A percentile compares a stretch with the other conserved stretches of the same genome.
Evolutionary conservation across 768 basidiomycete species (phyloP).

Genomic region (Albatrellus ellisii): DNA sequence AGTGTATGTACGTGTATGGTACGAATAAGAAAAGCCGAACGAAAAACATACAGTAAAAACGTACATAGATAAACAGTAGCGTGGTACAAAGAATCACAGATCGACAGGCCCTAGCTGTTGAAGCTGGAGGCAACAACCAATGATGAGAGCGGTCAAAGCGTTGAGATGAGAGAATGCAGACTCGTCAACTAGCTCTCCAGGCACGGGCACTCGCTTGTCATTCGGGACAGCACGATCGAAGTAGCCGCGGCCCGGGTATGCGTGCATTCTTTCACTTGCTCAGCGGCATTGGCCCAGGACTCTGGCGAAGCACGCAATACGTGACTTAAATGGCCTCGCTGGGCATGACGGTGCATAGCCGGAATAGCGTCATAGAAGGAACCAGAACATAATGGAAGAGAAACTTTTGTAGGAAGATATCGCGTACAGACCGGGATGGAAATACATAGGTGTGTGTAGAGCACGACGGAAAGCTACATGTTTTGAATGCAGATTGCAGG

Average conservation of each 20-base stretch:
- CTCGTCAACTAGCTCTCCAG: slow-evolving; percentile 34
- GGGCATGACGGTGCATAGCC: neutral
- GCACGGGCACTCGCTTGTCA: slow-evolving; percentile 49
- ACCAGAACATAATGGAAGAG: too few relatives aligned
- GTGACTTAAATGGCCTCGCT: too few relatives aligned
- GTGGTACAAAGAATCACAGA: slow-evolving; percentile 77
- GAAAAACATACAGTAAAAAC: too few relatives aligned
- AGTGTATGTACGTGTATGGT: too few relatives aligned
- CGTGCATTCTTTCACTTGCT: slow-evolving; percentile 43
- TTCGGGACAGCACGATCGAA: slow-evolving; percentile 43
- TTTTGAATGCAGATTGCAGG: too few relatives aligned
- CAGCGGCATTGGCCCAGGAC: slow-evolving; percentile 40
- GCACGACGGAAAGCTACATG: too few relatives aligned
- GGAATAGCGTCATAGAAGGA: too few relatives aligned
- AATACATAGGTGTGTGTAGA: too few relatives aligned
- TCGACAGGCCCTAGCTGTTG: slow-evolving; percentile 69
- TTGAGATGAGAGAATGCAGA: neutral
- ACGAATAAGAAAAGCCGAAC: too few relatives aligned
- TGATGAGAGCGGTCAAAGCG: neutral
- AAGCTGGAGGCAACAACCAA: slow-evolving; percentile 30
- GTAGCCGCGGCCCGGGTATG: slow-evolving; percentile 58
- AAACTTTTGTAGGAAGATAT: too few relatives aligned
- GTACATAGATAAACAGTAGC: too few relatives aligned
- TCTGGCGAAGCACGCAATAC: slow-evolving; percentile 13
- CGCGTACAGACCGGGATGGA: too few relatives aligned